Base-by-base conservation (phyloP, 2,329 filamentous ascomycete genomes). In the Mollisiaceae sp. region DNA sequence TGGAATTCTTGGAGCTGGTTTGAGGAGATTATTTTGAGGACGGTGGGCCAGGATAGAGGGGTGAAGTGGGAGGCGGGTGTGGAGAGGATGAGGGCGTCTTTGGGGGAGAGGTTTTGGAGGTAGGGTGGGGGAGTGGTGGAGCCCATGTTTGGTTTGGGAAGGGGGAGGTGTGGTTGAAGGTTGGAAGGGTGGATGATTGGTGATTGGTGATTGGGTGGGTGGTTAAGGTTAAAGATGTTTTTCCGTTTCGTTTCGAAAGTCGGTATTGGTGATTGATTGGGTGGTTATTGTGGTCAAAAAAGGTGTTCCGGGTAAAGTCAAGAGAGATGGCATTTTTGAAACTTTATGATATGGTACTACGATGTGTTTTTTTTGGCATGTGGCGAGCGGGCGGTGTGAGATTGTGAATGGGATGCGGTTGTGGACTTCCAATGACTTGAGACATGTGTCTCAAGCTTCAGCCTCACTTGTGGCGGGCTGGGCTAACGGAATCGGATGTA, bases 1-100 rank as follows among this genome's bases (percentile, higher is more conserved):
- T 91, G 89, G 77, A 98, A 96, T 14, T 81, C 81, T 73, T 92
- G 89, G 55, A 97, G 88, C 9, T 84, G 84, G 79, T 96, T 94
- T 55, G 81, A 70, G 9, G 72, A 73, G 65, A 92, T 84, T 67
- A 94, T 83, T 27, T 73, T 81, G 0, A 43, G 82, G 60, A 94
- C 91, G 69, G 89, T 81, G 4, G 83, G 79, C 94, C 94, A 98
- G 0, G 84, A 81, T 73, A 89, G 82, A 59, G 83, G 77, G 59
- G 76, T 77, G 78, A 91, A 95, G 12, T 86, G 78, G 14, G 82
- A 77, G 75, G 97, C 91, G 0, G 85, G 89, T 2, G 88, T 93
- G 66, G 84, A 82, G 69, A 97, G 83, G 73, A 93, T 91, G 50
- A 77, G 75, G 15, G 83, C 81, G 76, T 96, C 91, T 78, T 95